Evolutionary conservation across 352 stramenopile genomes (phyloP), one percentile per base, ranked within the genome.

Genomic region (Pythium brassicae): DNA sequence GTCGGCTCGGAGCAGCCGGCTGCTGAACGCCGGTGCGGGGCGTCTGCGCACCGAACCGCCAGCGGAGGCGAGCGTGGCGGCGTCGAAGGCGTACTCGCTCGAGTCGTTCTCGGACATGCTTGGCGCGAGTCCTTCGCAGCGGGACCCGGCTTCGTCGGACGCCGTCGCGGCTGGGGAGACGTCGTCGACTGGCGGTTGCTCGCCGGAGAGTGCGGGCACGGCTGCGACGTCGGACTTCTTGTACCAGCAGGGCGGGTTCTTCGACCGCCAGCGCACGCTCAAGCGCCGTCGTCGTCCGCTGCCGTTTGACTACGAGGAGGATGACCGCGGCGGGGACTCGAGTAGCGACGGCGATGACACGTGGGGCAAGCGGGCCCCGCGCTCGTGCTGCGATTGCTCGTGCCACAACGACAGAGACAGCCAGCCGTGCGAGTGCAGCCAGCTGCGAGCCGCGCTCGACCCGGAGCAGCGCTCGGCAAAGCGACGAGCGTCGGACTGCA

Each of bases 201-300:
- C 69, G 42, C 50, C 52, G 14, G 55, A 51, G 7, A 48, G 46
- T 49, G 57, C 44, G 2, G 57, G 70, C 29, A 59, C 61, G 17
- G 55, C 62, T 9, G 69, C 62, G 27, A 68, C 79, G 12, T 89
- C 77, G 0, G 82, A 92, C 32, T 92, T 92, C 26, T 56, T 92
- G 55, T 92, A 89, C 62, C 75, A 69, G 25, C 72, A 87, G 72
- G 78, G 79, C n/a, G 78, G 82, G 4, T 89, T 92, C 59, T 92
- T 92, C 61, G 82, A 89, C 62, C 82, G 78, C 0, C 82, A 92
- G 39, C 69, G 82, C 23, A 63, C 73, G 26, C 48, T 84, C 11
- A 89, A 92, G 59, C 71, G 77, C 52, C 63, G 75, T 26, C 59
- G 77, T 9, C 62, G 74, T 0, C 82, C 73, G 9, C 81, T 84